Conservation (phyloP, 306 rosid species). For the Quercus berberidifolia region DNA sequence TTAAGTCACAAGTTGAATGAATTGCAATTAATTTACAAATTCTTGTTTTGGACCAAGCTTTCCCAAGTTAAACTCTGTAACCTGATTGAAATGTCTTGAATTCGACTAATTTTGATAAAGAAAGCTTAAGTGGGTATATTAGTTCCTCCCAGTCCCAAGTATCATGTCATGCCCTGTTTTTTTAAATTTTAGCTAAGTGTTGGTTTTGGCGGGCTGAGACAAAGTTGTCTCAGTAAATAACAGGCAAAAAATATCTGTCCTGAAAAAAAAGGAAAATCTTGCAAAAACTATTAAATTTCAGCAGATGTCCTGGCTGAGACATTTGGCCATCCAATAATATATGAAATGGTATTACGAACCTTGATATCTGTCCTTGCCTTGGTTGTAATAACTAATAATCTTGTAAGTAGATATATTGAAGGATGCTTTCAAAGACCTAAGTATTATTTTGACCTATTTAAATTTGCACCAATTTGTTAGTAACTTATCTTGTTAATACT, state of each 20-base stretch:
- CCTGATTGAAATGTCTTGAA: not conserved
- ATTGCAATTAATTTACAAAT: not conserved
- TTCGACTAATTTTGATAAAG: not conserved
- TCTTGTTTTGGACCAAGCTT: slow-evolving; percentile 1
- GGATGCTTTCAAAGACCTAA: not conserved
- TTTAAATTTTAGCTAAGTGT: not conserved
- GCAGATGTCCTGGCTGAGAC: not conserved
- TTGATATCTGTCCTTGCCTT: not conserved
- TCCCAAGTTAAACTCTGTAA: not conserved
- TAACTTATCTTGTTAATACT: not conserved
- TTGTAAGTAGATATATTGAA: not conserved
- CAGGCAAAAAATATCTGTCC: not conserved
- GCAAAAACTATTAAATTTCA: not conserved
- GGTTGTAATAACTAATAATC: not conserved
- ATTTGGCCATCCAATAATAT: not conserved
- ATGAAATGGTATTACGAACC: not conserved
- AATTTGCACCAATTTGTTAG: not conserved
- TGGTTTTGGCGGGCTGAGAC: slow-evolving; percentile 1
- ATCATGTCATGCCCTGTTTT: not conserved
- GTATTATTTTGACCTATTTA: not conserved
- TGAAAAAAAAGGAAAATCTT: not conserved
- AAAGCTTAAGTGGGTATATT: not conserved
- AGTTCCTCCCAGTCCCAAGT: not conserved
- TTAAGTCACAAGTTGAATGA: not conserved
- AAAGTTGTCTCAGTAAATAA: not conserved